Evolutionary conservation across 768 basidiomycete species (phyloP), one percentile per base, ranked within the genome.

Genomic region (Pisolithus albus): DNA sequence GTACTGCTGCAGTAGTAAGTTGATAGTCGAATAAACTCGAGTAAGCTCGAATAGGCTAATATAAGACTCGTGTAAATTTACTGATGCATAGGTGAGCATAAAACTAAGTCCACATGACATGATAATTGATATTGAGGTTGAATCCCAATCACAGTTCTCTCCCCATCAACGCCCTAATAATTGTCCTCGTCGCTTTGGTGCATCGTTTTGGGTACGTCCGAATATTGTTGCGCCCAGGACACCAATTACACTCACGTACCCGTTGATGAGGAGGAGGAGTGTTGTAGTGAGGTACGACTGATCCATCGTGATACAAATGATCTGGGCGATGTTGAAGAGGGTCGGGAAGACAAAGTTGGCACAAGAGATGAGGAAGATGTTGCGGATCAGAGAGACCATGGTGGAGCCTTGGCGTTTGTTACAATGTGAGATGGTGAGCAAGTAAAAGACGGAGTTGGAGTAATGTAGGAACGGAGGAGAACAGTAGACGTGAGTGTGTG

Each of bases 291-390:
- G 28, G 19, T 48, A 44, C 10, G 46, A 47, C 18, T n/a, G 21
- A 23, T 48, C 38, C 13, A 24, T 52, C n/a, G 39, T 40, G 24
- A 52, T 40, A 8, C 46, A 23, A 23, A 23, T 23, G 21, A 23
- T 23, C 21, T 23, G 21, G 21, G 21, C 21, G 21, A 23, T 23
- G 55, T 61, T 64, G 56, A 72, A 60, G 28, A 72, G 49, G 24
- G 64, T 61, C 15, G 72, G 73, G 55, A 73, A 66, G 34, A 73
- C 61, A 56, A 73, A 73, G 54, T 71, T 73, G 1, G 67, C 61
- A 11, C 64, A 46, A 0, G 70, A 64, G 49, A 74, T 69, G 39
- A 63, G 60, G 58, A 73, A 73, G 13, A 73, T 56, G n/a, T 58
- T 61, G 15, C 59, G 63, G 21, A 72, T 30, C 19, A 64, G 63